Evolutionary conservation across 345 rosid genomes (phyloP), one percentile per base, ranked within the genome.

Genomic region (Populus deltoides): DNA sequence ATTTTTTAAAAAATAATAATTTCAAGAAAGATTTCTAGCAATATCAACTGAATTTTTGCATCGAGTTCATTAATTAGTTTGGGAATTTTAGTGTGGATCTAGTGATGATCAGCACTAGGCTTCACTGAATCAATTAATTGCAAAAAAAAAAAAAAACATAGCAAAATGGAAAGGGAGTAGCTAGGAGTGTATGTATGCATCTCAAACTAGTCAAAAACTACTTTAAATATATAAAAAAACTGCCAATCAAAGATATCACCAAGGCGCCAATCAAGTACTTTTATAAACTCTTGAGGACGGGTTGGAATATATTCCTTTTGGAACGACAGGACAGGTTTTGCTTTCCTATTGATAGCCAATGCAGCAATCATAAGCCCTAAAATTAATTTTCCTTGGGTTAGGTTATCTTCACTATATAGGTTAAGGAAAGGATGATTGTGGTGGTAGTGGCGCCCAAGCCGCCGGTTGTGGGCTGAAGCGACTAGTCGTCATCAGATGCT

Each of bases 401-500:
- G 57, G 61, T 47, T 25, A 47, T 4, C 35, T 70, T 70, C 24
- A 22, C 11, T 8, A 31, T 31, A 0, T 31, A 7, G n/a, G 38
- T 27, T 8, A 18, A 66, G 61, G 45, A 27, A 39, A n/a, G 2
- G 13, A 11, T 41, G 45, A 2, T 41, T 7, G 49, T 7, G 62
- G 62, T 15, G 72, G 39, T 15, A 35, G 70, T 41, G 77, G 73
- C 22, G 79, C 18, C 80, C 84, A 77, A 75, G 82, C 78, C 78
- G 68, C 82, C 84, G 57, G 69, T 35, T 66, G 78, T 75, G 79
- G 77, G 61, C 71, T 20, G 65, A 74, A 66, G 62, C 66, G 82
- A 80, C 68, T 13, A 39, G 79, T 81, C 79, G 53, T 73, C 79
- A 66, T 81, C 85, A 79, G 74, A 79, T 74, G 77, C 81, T 83